Percentiles rank a stretch among this genome's conserved stretches.
These are phyloP conservation scores for Rubia yunnanensis DNA, from an alignment of 257 asterid species.

Conservation along the genomic window DNA sequence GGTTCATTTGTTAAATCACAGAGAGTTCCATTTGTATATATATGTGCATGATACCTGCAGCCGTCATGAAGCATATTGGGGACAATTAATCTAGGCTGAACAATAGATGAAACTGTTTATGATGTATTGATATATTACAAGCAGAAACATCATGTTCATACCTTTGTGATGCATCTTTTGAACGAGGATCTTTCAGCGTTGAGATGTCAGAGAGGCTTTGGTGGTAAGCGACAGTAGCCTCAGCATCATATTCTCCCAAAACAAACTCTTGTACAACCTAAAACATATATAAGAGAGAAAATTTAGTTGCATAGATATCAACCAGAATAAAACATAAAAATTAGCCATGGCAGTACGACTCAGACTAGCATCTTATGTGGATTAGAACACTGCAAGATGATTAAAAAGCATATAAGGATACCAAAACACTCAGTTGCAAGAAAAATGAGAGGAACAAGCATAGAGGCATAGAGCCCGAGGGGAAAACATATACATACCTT, in stretches of 20 bases:
- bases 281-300: neutral
- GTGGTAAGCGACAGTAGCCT: conserved; percentile 72
- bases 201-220: conserved; percentile 73
- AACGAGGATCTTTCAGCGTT: conserved; percentile 85
- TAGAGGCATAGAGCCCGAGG: neutral
- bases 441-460: neutral
- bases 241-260: conserved; percentile 78
- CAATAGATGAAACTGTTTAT: neutral
- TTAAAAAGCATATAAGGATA: neutral
- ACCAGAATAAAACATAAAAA: neutral
- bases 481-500: conserved; percentile 45
- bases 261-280: conserved; percentile 87
- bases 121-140: neutral
- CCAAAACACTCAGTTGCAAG: neutral
- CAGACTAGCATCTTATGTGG: neutral
- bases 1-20: conserved; percentile 90
- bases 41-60: conserved; percentile 88
- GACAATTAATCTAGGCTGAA: neutral
- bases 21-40: conserved; percentile 72
- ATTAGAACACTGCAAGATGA: neutral
- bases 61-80: neutral
- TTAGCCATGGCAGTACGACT: neutral
- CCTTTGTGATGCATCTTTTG: conserved; percentile 99
- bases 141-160: conserved; percentile 19
- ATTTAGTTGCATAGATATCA: neutral